Evolutionary conservation across 805 yeast species (phyloP).

Genomic region (Dipodascopsis uninucleata): DNA sequence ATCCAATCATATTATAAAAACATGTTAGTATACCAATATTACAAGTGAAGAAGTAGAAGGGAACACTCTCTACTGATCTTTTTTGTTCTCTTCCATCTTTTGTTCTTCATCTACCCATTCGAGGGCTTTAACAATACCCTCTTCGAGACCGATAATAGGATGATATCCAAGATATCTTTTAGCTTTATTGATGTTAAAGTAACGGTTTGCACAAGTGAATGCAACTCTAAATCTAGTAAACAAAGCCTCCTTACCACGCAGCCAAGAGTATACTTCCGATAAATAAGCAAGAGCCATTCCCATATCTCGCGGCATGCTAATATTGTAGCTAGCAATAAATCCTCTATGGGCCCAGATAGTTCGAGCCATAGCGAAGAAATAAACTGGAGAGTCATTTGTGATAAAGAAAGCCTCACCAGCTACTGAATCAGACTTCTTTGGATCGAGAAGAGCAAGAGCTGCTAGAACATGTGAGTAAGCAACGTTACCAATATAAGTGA

Average conservation of each 20-base stretch:
- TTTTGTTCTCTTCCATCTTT: conserved; percentile 7
- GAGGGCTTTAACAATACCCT: conserved; percentile 74
- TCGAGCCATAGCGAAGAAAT: conserved; percentile 95
- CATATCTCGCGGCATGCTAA: conserved; percentile 66
- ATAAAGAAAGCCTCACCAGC: conserved; percentile 87
- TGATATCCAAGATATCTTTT: conserved; percentile 69
- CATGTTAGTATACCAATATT: no score
- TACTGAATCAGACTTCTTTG: conserved; percentile 41
- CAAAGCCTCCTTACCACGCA: conserved; percentile 83
- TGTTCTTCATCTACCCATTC: conserved; percentile 80
- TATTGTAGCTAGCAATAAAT: conserved; percentile 62
- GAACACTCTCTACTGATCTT: no score
- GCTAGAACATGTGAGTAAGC: conserved; percentile 96
- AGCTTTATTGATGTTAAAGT: conserved; percentile 88
- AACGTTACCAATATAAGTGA: conserved; percentile 98
- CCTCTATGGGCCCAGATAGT: conserved; percentile 98
- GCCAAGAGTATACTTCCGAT: conserved; percentile 66
- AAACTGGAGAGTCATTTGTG: conserved; percentile 91
- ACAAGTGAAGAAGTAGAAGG: no score
- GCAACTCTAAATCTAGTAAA: conserved; percentile 92
- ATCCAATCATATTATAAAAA: no score
- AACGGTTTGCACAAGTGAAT: conserved; percentile 87
- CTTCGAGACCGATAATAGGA: conserved; percentile 74
- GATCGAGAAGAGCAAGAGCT: conserved; percentile 60
- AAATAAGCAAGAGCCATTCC: conserved; percentile 80